Base-by-base conservation (phyloP, 148 eudicot species). In the Rhododendron henanense region DNA sequence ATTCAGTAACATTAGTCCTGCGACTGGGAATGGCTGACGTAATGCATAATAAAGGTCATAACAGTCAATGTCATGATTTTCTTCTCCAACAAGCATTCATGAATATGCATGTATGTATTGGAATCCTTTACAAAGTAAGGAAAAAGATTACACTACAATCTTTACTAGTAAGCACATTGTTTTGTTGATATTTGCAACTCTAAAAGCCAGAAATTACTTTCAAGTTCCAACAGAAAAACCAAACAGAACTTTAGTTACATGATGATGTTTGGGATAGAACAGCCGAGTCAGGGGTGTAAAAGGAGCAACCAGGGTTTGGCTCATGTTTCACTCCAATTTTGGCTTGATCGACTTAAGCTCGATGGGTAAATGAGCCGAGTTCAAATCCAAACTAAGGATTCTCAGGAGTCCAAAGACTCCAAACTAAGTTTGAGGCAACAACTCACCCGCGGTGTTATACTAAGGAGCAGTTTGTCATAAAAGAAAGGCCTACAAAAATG, bases 181-280 rank as follows among this genome's bases (percentile, higher is more conserved):
- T 79, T 79, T 79, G 57, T 48, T n/a, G 8, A 50, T 4, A 79
- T 47, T 47, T 78, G 28, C 23, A 81, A 51, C 18, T 10, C 44
- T 16, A 10, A 31, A 50, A 28, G 83, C 8, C 28, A 53, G 21
- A 81, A 51, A 71, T 31, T 28, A 71, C 76, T 69, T 69, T 28
- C 75, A 19, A 79, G 39, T 45, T 48, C 33, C 81, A 41, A 78
- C 19, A 79, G 10, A 53, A 6, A 23, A 79, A 48, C 4, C 63
- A 53, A 80, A n/a, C 44, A 31, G 23, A 81, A 81, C 47, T 8
- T 81, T 6, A 18, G 15, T 35, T 81, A 57, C 28, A 33, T 55
- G 19, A 16, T 51, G 47, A 81, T 81, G 63, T 81, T 57, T 35
- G 19, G 71, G 83, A 81, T 53, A 33, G 83, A 81, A 28, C 65